Percentiles rank a stretch among this genome's conserved stretches.
Evolutionary conservation across 805 yeast species (phyloP).

Genomic region (Yamadazyma kitorensis): DNA sequence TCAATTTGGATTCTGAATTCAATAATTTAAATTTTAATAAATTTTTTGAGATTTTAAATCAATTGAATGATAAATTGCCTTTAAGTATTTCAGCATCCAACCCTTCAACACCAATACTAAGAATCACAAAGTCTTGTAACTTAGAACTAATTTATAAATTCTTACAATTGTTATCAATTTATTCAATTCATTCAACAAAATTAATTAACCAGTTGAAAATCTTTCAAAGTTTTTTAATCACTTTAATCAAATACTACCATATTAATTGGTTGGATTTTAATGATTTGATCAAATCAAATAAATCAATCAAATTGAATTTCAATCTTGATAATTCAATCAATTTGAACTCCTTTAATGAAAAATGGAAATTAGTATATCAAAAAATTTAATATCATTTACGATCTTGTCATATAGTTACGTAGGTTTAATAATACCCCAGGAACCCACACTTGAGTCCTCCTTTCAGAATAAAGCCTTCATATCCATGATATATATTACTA

Average conservation of each 20-base stretch:
- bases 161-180: constrained; percentile 32
- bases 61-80: constrained; percentile 41
- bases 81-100: constrained; percentile 38
- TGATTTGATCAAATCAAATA: constrained; percentile 32
- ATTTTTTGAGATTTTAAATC: constrained; percentile 33
- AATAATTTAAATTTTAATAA: constrained; percentile 26
- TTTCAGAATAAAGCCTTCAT: too few species aligned
- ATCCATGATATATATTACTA: constrained; percentile 3
- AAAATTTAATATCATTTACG: too few species aligned
- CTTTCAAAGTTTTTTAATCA: constrained; percentile 30
- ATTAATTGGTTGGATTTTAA: constrained; percentile 37
- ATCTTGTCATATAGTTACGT: too few species aligned
- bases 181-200: constrained; percentile 29
- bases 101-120: constrained; percentile 38
- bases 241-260: constrained; percentile 38
- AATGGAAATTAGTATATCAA: constrained; percentile 29
- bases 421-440: too few species aligned
- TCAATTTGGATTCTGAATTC: constrained; percentile 30
- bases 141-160: constrained; percentile 30
- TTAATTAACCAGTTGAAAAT: constrained; percentile 27
- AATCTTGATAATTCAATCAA: constrained; percentile 29
- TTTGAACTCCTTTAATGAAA: constrained; percentile 35
- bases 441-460: too few species aligned
- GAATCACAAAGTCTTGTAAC: constrained; percentile 23
- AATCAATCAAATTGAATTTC: constrained; percentile 37